Evolutionary conservation across 306 rosid genomes (phyloP), one percentile per base, ranked within the genome.

Genomic region (Quercus engelmannii): DNA sequence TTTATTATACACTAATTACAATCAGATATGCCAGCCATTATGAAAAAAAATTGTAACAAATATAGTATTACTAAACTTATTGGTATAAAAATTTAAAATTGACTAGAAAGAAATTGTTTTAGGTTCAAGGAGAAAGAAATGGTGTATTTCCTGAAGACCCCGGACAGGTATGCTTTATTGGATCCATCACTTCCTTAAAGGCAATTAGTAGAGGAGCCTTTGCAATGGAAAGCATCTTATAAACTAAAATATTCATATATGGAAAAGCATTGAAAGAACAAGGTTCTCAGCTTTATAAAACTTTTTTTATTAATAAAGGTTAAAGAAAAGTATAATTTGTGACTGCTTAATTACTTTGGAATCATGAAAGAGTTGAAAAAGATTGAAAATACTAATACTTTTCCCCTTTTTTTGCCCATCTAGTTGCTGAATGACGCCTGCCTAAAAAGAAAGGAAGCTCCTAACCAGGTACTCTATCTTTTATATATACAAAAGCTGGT

Each of bases 161-260:
- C 78, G 82, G 85, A 83, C 80, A 83, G 83, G 89, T 75, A 81
- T 61, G 86, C 85, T 87, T 87, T 87, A 84, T 84, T 84, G 90
- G 88, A 84, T 87, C 90, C 84, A 82, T 57, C 84, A 78, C 65
- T 70, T 79, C 69, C 74, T 28, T 59, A 75, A 82, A 82, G 82
- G 79, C 84, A 75, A 41, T 41, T 41, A 76, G 71, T 26, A 38
- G 71, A 59, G 63, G 61, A 82, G 78, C 26, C 51, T 80, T 58
- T 73, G 74, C 61, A 51, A 33, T 31, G 49, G 83, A 80, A 68
- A 82, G 86, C 83, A 82, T 77, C 77, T 54, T 30, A 21, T 28
- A 21, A 52, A 82, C 26, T 30, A 25, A 69, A 51, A 54, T 55
- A 74, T 18, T 25, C 59, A 23, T 33, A 35, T 33, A 3, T 38